Evolutionary conservation across 257 asterid genomes (phyloP), one percentile per base, ranked within the genome.

Genomic region (Linaria vulgaris): DNA sequence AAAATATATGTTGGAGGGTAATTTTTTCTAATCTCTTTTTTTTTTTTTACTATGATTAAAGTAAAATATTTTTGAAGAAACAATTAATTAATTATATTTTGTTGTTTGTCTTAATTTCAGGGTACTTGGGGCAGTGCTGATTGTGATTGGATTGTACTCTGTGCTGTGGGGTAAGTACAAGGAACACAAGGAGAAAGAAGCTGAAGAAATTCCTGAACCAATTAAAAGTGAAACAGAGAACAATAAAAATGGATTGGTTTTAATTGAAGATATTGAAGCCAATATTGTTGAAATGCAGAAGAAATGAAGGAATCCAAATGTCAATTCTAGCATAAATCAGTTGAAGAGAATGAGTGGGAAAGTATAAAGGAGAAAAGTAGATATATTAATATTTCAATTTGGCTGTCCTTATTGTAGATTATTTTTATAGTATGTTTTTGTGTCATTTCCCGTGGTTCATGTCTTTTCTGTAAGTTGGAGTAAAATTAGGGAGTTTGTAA

Each of bases 1-100:
- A 86, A 91, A 44, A 83, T 88, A 13, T 91, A 81, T 23, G 38
- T 83, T 38, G 96, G 98, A 86, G 96, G 95, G 98, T 91, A 80
- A 75, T 50, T 20, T 50, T 20, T 25, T 61, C 41, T 58, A 37
- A 1, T 17, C 14, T 10, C 34, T 12, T 38, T 15, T n/a, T n/a
- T n/a, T n/a, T n/a, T n/a, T n/a, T n/a, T n/a, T n/a, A n/a, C n/a
- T n/a, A n/a, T n/a, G n/a, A n/a, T n/a, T n/a, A n/a, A n/a, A n/a
- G n/a, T n/a, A n/a, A n/a, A n/a, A n/a, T n/a, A n/a, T n/a, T n/a
- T n/a, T n/a, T 27, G 6, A 27, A 27, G 6, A 3, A 27, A 27
- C 27, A 43, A 7, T 9, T 2, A 19, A 17, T 30, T 8, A 15
- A 46, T 46, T 5, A 2, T n/a, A 27, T 27, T 27, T 4, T 7